These are phyloP conservation scores for Phytophthora capsici DNA, from an alignment of 352 stramenopile genomes.

Conservation along the genomic window DNA sequence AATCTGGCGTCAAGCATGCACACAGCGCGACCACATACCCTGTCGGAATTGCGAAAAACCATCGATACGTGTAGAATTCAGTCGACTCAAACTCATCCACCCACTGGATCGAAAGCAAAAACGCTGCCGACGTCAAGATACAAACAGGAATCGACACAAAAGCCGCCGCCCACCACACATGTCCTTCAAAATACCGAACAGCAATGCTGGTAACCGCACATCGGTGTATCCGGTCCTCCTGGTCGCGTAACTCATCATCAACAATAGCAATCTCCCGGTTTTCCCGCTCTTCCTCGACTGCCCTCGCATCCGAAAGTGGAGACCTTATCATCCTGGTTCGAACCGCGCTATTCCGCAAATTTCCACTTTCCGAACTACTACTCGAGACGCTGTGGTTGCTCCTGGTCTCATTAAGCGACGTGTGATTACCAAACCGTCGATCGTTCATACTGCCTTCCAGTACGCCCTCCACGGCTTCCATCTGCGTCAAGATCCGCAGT, in stretches of 20 bases:
- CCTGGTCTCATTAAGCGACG: slow-evolving; percentile 23
- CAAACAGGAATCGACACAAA: slow-evolving; percentile 39
- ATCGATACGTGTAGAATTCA: slow-evolving; percentile 55
- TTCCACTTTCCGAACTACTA: slow-evolving; percentile 17
- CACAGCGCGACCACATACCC: slow-evolving; percentile 46
- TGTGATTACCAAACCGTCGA: slow-evolving; percentile 15
- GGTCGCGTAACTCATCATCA: slow-evolving; percentile 32
- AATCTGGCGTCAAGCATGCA: slow-evolving; percentile 54
- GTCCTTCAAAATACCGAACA: slow-evolving; percentile 28
- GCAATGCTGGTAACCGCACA: slow-evolving; percentile 36
- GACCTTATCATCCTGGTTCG: slow-evolving; percentile 3
- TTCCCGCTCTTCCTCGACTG: slow-evolving; percentile 26
- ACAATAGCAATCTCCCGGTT: slow-evolving; percentile 35
- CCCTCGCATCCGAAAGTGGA: slow-evolving; percentile 12
- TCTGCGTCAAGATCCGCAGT: slow-evolving; percentile 45
- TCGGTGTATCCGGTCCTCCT: slow-evolving; percentile 28
- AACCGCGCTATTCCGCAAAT: neutral
- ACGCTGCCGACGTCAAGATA: slow-evolving; percentile 30
- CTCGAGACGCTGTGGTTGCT: slow-evolving; percentile 28
- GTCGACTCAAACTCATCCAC: slow-evolving; percentile 43
- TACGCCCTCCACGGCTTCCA: slow-evolving; percentile 29
- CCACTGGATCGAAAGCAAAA: slow-evolving; percentile 39
- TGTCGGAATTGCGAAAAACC: slow-evolving; percentile 46
- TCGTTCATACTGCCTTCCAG: neutral
- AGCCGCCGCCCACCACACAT: slow-evolving; percentile 49